Evolutionary conservation across 2,329 filamentous ascomycete species (phyloP).

Genomic region (Botrytis byssoidea): DNA sequence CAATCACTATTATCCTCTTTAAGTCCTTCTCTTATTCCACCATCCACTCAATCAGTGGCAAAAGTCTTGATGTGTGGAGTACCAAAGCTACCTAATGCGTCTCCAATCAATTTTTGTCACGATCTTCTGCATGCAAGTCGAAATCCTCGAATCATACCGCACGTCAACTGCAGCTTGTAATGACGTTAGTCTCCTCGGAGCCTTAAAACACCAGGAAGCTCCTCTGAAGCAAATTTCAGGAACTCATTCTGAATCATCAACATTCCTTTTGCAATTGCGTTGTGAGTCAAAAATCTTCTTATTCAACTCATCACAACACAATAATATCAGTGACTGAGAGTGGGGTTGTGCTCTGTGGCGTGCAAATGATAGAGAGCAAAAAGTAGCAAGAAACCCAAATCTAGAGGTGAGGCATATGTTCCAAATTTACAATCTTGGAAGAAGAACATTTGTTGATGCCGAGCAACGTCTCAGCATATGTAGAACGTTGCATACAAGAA

Average conservation of each 20-base stretch:
- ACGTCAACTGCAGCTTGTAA: slow-evolving; percentile 4
- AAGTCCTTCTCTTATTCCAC: slow-evolving; percentile 11
- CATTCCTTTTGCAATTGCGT: slow-evolving; percentile 5
- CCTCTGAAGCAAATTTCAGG: not conserved
- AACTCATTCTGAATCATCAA: not conserved
- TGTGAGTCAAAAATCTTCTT: slow-evolving; percentile 17
- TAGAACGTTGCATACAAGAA: slow-evolving; percentile 2
- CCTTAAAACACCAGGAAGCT: not conserved
- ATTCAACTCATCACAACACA: not conserved
- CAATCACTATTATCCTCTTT: slow-evolving; percentile 6
- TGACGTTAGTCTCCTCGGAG: slow-evolving; percentile 4
- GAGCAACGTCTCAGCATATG: not conserved
- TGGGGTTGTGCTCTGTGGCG: slow-evolving; percentile 15
- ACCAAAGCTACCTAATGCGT: slow-evolving; percentile 7
- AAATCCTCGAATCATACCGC: slow-evolving; percentile 9
- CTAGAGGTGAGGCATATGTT: slow-evolving; percentile 12
- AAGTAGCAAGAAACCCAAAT: not conserved
- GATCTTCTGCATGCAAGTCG: slow-evolving; percentile 18
- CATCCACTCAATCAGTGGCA: slow-evolving; percentile 16
- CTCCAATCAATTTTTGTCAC: slow-evolving; percentile 19
- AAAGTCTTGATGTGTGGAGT: slow-evolving; percentile 17
- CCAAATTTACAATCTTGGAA: slow-evolving; percentile 10
- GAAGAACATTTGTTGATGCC: not conserved
- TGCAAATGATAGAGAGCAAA: not conserved
- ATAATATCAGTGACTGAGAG: slow-evolving; percentile 10